A percentile compares a stretch with the other conserved stretches of the same genome.
Evolutionary conservation across 306 rosid genomes (phyloP).

Genomic region (Calophaca sinica): DNA sequence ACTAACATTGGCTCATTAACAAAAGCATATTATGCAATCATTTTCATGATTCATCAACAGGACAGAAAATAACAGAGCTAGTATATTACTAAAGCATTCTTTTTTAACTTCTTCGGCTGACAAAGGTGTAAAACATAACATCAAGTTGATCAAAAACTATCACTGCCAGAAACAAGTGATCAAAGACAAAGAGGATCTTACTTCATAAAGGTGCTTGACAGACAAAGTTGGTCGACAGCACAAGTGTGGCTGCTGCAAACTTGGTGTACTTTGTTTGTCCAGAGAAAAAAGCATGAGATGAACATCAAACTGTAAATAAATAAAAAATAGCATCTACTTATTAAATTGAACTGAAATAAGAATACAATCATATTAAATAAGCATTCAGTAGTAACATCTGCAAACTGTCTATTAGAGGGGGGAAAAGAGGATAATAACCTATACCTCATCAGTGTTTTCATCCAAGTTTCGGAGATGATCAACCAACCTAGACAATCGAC

Average conservation of each 20-base stretch:
- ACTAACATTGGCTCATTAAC: conserved; percentile 20
- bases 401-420: not conserved
- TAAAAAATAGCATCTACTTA: conserved; percentile 20
- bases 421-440: conserved; percentile 2
- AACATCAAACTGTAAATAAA: conserved; percentile 70
- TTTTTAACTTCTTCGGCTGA: conserved; percentile 58
- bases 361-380: conserved; percentile 31
- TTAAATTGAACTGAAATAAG: conserved; percentile 40
- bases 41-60: not conserved
- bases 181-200: conserved; percentile 53
- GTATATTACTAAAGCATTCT: conserved; percentile 2
- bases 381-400: conserved; percentile 37
- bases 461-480: conserved; percentile 75
- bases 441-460: conserved; percentile 78
- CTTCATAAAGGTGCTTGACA: conserved; percentile 75
- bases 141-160: conserved; percentile 4
- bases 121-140: conserved; percentile 24
- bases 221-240: conserved; percentile 84
- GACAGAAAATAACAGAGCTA: not conserved
- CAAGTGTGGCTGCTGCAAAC: conserved; percentile 81
- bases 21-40: not conserved
- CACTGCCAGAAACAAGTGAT: conserved; percentile 24
- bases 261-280: conserved; percentile 66
- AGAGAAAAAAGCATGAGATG: conserved; percentile 80
- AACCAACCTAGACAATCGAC: conserved; percentile 79